Percentiles rank a stretch among this genome's conserved stretches.
Evolutionary conservation across 371 early-diverging fungal genomes (phyloP).

Genomic region (Mortierella sp.): DNA sequence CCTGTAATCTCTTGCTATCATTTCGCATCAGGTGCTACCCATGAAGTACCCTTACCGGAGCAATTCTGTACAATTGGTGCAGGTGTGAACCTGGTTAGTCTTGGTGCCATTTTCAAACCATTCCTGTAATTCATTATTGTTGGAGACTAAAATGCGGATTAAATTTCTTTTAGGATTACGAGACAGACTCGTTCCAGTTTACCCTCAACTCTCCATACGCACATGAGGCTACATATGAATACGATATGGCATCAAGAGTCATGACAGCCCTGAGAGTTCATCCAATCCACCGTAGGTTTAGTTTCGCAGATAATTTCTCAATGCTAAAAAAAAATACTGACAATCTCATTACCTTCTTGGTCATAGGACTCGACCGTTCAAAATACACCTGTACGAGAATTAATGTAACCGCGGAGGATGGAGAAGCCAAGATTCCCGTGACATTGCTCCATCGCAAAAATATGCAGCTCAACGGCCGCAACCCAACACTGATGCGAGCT

Average conservation of each 20-base stretch:
- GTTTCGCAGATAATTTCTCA: no score
- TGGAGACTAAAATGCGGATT: not conserved
- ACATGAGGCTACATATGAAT: conserved; percentile 78
- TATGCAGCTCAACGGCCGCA: conserved; percentile 65
- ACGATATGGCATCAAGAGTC: conserved; percentile 68
- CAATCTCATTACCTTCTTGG: not conserved
- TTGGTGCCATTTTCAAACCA: not conserved
- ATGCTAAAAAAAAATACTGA: not conserved
- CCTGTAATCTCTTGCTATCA: conserved; percentile 71
- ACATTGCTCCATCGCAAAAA: conserved; percentile 75
- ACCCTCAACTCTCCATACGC: conserved; percentile 77
- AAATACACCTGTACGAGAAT: conserved; percentile 67
- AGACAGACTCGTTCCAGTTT: conserved; percentile 77
- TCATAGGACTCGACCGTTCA: conserved; percentile 64
- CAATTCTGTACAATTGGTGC: conserved; percentile 72
- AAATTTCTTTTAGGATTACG: conserved; percentile 64
- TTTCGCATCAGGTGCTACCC: conserved; percentile 57
- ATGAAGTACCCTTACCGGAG: conserved; percentile 71
- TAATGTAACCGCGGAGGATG: conserved; percentile 64
- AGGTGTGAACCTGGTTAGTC: conserved; percentile 71
- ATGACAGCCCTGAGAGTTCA: conserved; percentile 64
- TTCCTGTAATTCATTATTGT: not conserved
- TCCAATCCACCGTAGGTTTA: conserved; percentile 65
- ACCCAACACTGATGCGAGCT: conserved; percentile 79
- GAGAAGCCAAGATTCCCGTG: conserved; percentile 68